Evolutionary conservation across 768 basidiomycete genomes (phyloP), one percentile per base, ranked within the genome.

Genomic region (Daedaleopsis sinensis): DNA sequence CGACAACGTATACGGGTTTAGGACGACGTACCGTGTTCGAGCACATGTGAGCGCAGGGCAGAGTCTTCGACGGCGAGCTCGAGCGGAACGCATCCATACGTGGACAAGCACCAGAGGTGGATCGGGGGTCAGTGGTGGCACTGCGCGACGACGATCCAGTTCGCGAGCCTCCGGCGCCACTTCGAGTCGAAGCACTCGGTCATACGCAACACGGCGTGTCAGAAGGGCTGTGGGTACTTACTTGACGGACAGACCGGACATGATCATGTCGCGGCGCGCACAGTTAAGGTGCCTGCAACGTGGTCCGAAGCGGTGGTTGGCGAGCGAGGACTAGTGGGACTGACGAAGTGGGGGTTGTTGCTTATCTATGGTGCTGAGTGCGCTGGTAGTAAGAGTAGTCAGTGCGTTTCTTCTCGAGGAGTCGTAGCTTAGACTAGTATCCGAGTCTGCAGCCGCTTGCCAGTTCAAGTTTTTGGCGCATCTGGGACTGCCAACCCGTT

Each of bases 141-240:
- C 7, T 59, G 58, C 58, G 9, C 36, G 16, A 38, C 58, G 10
- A 37, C 37, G 37, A 54, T 59, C 13, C 58, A 59, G 58, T 54
- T 39, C 24, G n/a, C 38, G 8, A 52, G 37, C n/a, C 18, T 59
- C 23, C 36, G n/a, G 58, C 58, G 58, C 15, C 58, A 59, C 36
- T 32, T 59, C n/a, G n/a, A 59, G 46, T 49, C 52, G 46, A 59
- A 59, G 52, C 58, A 59, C 23, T 35, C 54, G 19, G 52, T 42
- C 7, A n/a, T 55, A 3, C 58, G 58, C 13, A 37, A 53, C 15
- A 53, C 53, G 23, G 12, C 15, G 18, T 59, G 58, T 32, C 58
- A 52, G n/a, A 48, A 53, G 21, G 58, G 58, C 11, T 59, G 58
- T 18, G 58, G 58, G 16, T 50, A 54, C 36, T n/a, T n/a, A n/a